Evolutionary conservation across 768 basidiomycete genomes (phyloP).

Genomic region (Saitozyma sp.): DNA sequence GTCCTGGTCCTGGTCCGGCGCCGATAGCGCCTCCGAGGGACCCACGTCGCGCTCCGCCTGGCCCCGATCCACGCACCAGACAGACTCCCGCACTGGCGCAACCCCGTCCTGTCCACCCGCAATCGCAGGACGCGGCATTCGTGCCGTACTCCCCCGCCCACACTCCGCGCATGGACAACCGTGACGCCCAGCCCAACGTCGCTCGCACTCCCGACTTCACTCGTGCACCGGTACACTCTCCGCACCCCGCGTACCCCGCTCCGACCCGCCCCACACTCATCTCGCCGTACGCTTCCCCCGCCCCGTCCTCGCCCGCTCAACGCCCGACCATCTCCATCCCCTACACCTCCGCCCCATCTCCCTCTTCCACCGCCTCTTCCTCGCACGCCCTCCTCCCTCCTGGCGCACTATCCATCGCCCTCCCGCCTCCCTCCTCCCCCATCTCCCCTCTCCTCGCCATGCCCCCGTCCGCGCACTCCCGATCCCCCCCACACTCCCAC

Average conservation of each 20-base stretch:
- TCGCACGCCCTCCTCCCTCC: constrained; percentile 8
- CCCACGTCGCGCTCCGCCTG: too few species aligned
- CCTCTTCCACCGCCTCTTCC: not conserved
- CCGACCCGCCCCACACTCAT: constrained; percentile 6
- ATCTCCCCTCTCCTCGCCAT: constrained; percentile 37
- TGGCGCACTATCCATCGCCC: not conserved
- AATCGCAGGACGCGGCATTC: not conserved
- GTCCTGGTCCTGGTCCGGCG: too few species aligned
- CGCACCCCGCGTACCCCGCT: constrained; percentile 7
- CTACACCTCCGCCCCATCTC: constrained; percentile 5
- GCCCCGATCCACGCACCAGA: too few species aligned
- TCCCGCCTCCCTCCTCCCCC: constrained; percentile 32
- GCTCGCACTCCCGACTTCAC: too few species aligned
- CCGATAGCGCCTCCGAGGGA: too few species aligned
- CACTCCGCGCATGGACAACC: constrained; percentile 6
- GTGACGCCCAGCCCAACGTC: not conserved
- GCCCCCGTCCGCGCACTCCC: constrained; percentile 19
- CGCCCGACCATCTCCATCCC: not conserved
- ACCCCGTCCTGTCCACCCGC: not conserved
- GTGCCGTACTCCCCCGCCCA: not conserved
- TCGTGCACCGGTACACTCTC: not conserved
- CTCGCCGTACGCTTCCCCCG: constrained; percentile 1
- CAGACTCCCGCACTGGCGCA: too few species aligned
- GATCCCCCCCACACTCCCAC: not conserved
- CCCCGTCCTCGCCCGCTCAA: not conserved